phyloP scores from a whole-genome alignment of 2,329 filamentous ascomycete genomes.

The Diaporthe sp. region DNA sequence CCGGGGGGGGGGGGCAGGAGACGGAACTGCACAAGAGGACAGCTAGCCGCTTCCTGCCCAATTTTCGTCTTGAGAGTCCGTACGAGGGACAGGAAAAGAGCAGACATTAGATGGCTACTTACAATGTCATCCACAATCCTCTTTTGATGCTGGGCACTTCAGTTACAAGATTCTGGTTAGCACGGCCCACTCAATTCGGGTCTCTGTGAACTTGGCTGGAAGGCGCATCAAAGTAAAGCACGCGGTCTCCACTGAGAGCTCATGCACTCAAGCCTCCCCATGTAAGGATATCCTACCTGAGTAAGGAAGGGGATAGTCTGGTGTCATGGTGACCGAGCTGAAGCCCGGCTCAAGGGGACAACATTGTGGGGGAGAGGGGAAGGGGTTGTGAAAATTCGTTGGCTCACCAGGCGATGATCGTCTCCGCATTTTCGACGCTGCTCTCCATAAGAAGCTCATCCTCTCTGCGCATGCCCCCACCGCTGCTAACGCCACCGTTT shows the following conservation, averaged over 20 bases:
- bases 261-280: neutral
- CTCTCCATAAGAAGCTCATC: constrained; percentile 62
- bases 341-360: neutral
- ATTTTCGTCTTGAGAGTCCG: no score
- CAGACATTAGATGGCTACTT: neutral
- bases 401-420: constrained; percentile 75
- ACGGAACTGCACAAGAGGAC: neutral
- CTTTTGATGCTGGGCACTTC: constrained; percentile 80
- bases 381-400: neutral
- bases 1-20: neutral
- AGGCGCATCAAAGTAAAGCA: neutral
- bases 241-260: neutral
- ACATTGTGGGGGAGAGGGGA: neutral
- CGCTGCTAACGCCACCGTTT: constrained; percentile 42
- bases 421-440: constrained; percentile 81
- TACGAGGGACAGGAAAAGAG: neutral
- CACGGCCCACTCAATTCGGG: neutral
- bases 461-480: constrained; percentile 44
- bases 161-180: neutral
- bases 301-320: neutral
- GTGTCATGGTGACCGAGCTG: neutral
- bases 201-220: neutral
- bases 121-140: constrained; percentile 79
- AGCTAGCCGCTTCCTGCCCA: neutral
- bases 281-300: neutral